Evolutionary conservation across 2,329 filamentous ascomycete genomes (phyloP), one percentile per base, ranked within the genome.

Genomic region (Penicillium sp.): DNA sequence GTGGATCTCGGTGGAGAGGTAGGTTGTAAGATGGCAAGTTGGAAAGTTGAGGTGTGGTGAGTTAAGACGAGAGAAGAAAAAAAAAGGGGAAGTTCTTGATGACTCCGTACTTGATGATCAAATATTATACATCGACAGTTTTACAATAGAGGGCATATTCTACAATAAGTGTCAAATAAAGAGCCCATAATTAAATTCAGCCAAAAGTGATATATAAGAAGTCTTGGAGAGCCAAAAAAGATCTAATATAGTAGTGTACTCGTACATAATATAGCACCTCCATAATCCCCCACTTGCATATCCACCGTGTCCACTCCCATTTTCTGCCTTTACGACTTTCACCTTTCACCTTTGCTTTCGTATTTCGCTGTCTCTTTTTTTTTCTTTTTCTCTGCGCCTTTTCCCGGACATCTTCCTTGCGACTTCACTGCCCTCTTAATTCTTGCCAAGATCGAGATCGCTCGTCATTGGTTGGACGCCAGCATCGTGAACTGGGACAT

Each of bases 401-500:
- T 47, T 41, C 40, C 18, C 41, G 52, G 45, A 44, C 24, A 27
- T 8, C 24, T 27, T 27, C 24, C 24, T 27, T 27, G 8, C 24
- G 24, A 27, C 8, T 27, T 27, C 24, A 27, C 24, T 27, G 24
- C 24, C 24, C 45, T 44, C 43, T 48, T 45, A 40, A 43, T 44
- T 53, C 42, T 52, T 55, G 60, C 62, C 60, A 63, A 63, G 62
- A 36, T 36, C 34, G 34, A 36, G 13, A 56, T 63, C 45, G 32
- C 36, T 47, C 53, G 52, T 52, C 54, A 60, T 60, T 59, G 56
- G 58, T 45, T 54, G 29, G 51, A 46, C 51, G 53, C 60, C 55
- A 57, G 55, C 59, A 60, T 61, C 59, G 43, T 57, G 53, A 54
- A 51, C 50, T 59, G 57, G 38, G 47, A 53, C 53, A 55, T 56